Evolutionary conservation across 2,329 filamentous ascomycete species (phyloP).

Genomic region (Penicillium fuscoglaucum): DNA sequence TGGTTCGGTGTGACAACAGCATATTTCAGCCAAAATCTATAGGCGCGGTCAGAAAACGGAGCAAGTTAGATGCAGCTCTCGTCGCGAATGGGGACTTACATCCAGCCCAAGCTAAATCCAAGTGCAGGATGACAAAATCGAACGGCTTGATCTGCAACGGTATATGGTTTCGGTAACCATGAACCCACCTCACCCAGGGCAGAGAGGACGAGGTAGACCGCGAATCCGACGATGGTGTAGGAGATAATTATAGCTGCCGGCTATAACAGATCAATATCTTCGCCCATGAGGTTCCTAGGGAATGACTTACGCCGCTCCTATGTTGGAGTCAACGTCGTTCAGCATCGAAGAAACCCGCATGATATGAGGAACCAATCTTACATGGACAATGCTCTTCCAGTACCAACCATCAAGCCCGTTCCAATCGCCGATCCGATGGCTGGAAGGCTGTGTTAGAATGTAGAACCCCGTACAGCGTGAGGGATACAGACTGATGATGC

Average conservation of each 20-base stretch:
- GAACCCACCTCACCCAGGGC: constrained; percentile 78
- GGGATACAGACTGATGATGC: constrained; percentile 26
- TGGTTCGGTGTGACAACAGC: constrained; percentile 84
- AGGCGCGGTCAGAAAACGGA: constrained; percentile 6
- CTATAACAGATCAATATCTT: constrained; percentile 18
- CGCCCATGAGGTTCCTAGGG: background rate
- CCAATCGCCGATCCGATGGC: constrained; percentile 36
- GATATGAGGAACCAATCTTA: constrained; percentile 14
- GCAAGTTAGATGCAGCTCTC: too few species aligned
- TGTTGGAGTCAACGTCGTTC: constrained; percentile 2
- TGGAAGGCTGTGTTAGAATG: constrained; percentile 15
- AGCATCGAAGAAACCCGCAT: background rate
- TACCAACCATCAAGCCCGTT: constrained; percentile 34
- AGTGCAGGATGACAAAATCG: constrained; percentile 77
- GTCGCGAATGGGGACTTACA: constrained; percentile 42
- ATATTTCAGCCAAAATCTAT: constrained; percentile 66
- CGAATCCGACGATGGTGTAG: constrained; percentile 38
- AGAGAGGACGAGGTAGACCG: constrained; percentile 76
- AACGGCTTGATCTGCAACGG: constrained; percentile 75
- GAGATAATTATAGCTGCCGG: constrained; percentile 40
- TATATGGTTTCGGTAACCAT: constrained; percentile 72
- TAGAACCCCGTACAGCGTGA: background rate
- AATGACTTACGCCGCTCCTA: constrained; percentile 32
- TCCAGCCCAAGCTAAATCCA: constrained; percentile 74
- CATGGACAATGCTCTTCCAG: constrained; percentile 31